Conservation (phyloP, 2,329 filamentous ascomycete genomes). For the Colletotrichum melonis region DNA sequence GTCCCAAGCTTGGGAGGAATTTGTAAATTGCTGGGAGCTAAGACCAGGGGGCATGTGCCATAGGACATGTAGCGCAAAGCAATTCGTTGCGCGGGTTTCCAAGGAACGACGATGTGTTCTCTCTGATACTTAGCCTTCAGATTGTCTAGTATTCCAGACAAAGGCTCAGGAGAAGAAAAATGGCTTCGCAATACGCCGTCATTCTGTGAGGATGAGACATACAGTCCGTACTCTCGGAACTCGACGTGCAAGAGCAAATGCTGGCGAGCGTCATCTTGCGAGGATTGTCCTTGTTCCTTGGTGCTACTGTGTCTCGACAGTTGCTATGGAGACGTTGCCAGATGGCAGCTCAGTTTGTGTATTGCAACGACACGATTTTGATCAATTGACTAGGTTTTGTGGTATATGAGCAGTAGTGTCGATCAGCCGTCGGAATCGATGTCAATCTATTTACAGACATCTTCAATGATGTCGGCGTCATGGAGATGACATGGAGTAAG, state of each 20-base stretch:
- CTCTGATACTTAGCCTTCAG: not conserved
- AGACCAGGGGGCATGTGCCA: not conserved
- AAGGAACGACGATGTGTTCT: not conserved
- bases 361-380: not conserved
- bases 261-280: not conserved
- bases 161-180: not conserved
- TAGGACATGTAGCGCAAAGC: not conserved
- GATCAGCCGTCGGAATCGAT: not conserved
- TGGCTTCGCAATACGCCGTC: not conserved
- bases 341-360: not conserved
- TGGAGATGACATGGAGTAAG: not conserved
- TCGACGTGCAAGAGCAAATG: slow-evolving; percentile 8
- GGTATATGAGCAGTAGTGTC: not conserved
- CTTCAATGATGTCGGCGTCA: not conserved
- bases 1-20: slow-evolving; percentile 8
- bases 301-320: slow-evolving; percentile 3
- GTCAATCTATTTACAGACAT: not conserved
- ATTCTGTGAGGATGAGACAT: not conserved
- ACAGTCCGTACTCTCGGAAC: not conserved
- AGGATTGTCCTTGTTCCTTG: not conserved
- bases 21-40: not conserved
- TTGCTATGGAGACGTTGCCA: slow-evolving; percentile 6
- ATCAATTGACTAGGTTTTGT: not conserved
- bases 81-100: not conserved
- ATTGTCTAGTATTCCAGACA: not conserved